Evolutionary conservation across 2,329 filamentous ascomycete genomes (phyloP), one percentile per base, ranked within the genome.

Genomic region (Colletotrichum cereale): DNA sequence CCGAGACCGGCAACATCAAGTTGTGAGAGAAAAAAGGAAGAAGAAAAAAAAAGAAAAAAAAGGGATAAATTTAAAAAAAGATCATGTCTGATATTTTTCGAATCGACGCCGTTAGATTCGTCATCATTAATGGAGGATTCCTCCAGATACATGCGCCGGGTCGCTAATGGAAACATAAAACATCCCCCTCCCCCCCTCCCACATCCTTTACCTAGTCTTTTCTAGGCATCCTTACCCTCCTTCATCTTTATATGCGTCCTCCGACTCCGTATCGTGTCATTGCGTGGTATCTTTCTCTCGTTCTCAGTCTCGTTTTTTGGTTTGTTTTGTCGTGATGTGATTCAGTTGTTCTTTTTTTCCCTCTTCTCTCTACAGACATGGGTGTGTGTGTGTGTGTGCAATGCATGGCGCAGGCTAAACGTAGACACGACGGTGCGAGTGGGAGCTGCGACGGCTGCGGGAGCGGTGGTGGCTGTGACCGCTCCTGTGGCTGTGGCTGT

Each of bases 371-470:
- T 8, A 10, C n/a, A n/a, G n/a, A n/a, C n/a, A n/a, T n/a, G n/a
- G n/a, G n/a, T n/a, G n/a, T n/a, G n/a, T n/a, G n/a, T n/a, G n/a
- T n/a, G n/a, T n/a, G n/a, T n/a, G n/a, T n/a, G n/a, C n/a, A n/a
- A n/a, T n/a, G n/a, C n/a, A n/a, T n/a, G n/a, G n/a, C n/a, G n/a
- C n/a, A n/a, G n/a, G n/a, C 65, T 57, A 75, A 50, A 75, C 73
- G 53, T 76, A 75, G 11, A 74, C 71, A 29, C 75, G 74, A 61
- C 75, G 73, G 31, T 63, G 72, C 5, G 75, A 75, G 69, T 74
- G 73, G 24, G 75, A 76, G 47, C 73, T 75, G 60, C 73, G 72
- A 24, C 73, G 71, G 36, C 72, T 82, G 74, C 79, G 78, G 42
- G 56, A 60, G 56, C 56, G 24, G 31, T 47, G 42, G 42, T 47